phyloP scores from a whole-genome alignment of 257 asterid species.

The Nicotiana sylvestris region DNA sequence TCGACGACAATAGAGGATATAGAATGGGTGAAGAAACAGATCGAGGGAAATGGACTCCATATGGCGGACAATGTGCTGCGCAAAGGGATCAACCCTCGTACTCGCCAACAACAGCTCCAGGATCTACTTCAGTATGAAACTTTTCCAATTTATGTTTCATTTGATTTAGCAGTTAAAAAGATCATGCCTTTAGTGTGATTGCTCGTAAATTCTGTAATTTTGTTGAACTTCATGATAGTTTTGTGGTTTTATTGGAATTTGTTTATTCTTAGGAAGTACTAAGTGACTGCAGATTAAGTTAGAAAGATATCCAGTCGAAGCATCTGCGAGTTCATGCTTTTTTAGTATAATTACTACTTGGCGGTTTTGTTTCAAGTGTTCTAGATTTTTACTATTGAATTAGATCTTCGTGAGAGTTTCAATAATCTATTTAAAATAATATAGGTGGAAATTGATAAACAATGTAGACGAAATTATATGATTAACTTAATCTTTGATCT shows the following conservation, averaged over 20 bases:
- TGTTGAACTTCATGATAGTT: background rate
- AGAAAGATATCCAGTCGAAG: background rate
- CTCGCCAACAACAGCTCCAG: conserved; percentile 85
- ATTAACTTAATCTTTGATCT: background rate
- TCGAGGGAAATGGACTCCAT: conserved; percentile 76
- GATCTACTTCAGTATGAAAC: conserved; percentile 49
- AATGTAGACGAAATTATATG: background rate
- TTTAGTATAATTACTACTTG: background rate
- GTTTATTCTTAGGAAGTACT: background rate
- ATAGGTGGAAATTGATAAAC: background rate
- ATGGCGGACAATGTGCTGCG: conserved; percentile 82
- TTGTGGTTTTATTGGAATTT: background rate
- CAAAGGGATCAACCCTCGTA: conserved; percentile 95
- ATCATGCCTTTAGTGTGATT: background rate
- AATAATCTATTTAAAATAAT: background rate
- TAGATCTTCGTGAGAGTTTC: background rate
- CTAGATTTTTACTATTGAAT: background rate
- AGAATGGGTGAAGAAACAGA: conserved; percentile 67
- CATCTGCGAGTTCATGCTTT: background rate
- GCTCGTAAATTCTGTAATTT: background rate
- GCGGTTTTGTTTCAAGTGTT: background rate
- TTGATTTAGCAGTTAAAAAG: background rate
- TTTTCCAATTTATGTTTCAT: background rate
- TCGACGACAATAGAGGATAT: conserved; percentile 62
- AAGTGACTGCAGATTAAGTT: background rate